Evolutionary conservation across 2,329 filamentous ascomycete genomes (phyloP).

Genomic region (Fusarium oligoseptatum): DNA sequence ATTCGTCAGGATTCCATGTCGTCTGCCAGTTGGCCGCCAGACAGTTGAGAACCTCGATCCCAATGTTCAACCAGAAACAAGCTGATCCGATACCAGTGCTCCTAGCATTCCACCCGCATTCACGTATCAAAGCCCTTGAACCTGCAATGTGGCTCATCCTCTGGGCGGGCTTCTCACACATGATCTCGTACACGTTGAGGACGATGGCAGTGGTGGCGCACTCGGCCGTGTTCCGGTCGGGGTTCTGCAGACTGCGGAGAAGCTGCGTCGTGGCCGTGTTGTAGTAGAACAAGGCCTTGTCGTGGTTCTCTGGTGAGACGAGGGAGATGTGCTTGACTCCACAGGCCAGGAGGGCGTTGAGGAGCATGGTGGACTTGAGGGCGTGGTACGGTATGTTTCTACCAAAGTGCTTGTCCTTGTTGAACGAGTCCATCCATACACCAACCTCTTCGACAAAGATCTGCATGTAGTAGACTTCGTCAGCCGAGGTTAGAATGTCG

Average conservation of each 20-base stretch:
- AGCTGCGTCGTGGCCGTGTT: conserved; percentile 86
- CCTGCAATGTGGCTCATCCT: conserved; percentile 93
- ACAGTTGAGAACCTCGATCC: conserved; percentile 90
- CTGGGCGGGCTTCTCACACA: conserved; percentile 83
- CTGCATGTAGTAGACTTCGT: conserved; percentile 91
- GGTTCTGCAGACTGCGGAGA: conserved; percentile 82
- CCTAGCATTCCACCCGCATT: conserved; percentile 88
- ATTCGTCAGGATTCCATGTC: conserved; percentile 90
- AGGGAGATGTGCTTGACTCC: conserved; percentile 85
- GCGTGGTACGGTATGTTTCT: conserved; percentile 86
- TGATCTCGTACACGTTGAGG: conserved; percentile 92
- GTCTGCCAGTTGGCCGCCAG: conserved; percentile 89
- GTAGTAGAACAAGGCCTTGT: conserved; percentile 86
- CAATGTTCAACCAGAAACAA: conserved; percentile 95
- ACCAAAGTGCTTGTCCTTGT: conserved; percentile 88
- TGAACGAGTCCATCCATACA: conserved; percentile 94
- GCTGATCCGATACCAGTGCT: conserved; percentile 84
- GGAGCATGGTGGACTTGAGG: conserved; percentile 85
- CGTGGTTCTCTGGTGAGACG: conserved; percentile 78
- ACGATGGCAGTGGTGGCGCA: conserved; percentile 91
- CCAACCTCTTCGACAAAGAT: conserved; percentile 92
- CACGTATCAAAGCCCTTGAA: conserved; percentile 86
- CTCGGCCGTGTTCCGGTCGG: conserved; percentile 84
- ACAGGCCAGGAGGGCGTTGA: conserved; percentile 90
- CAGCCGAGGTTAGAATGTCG: conserved; percentile 77